Evolutionary conservation across 257 asterid species (phyloP).

Genomic region (Penstemon eatonii): DNA sequence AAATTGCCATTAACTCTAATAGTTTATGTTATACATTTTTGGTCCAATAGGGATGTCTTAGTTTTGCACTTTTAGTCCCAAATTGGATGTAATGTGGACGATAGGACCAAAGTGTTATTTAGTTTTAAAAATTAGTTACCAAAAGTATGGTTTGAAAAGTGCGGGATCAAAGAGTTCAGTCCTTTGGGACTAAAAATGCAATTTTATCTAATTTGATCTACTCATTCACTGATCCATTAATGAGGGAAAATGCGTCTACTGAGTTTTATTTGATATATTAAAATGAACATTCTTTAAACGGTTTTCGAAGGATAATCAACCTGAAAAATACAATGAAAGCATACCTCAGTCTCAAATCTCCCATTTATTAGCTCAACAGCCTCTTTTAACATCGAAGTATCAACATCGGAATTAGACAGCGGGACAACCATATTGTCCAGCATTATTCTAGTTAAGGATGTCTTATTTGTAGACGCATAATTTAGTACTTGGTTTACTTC

Average conservation of each 20-base stretch:
- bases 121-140: no score
- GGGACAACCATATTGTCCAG: conserved; percentile 98
- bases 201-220: no score
- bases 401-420: conserved; percentile 67
- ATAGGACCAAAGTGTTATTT: no score
- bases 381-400: conserved; percentile 86
- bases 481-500: conserved; percentile 79
- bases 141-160: no score
- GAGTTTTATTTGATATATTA: neutral
- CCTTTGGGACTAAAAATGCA: no score
- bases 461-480: conserved; percentile 70
- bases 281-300: neutral
- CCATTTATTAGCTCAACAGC: conserved; percentile 77
- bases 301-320: neutral
- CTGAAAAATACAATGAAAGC: neutral
- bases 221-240: no score
- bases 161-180: no score
- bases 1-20: no score
- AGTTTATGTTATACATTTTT: no score
- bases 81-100: no score
- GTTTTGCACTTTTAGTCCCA: no score
- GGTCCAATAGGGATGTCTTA: no score
- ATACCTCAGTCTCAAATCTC: conserved; percentile 89
- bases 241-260: neutral
- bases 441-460: conserved; percentile 82